These are phyloP conservation scores for Ophiocordyceps sinensis DNA, from an alignment of 2,329 filamentous ascomycete genomes.

Conservation along the genomic window DNA sequence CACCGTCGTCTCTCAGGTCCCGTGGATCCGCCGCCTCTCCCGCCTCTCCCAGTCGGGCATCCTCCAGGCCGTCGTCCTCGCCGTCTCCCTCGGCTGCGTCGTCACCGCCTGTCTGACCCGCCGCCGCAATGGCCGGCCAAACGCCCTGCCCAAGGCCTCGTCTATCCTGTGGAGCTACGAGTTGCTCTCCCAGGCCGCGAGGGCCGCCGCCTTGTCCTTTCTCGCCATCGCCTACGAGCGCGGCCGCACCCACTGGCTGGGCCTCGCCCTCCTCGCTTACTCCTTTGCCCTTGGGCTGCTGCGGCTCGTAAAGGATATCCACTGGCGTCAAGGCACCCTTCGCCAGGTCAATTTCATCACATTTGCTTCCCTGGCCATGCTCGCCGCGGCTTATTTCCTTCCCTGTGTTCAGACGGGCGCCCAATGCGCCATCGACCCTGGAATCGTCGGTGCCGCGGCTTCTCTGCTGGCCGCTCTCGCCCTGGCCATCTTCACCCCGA, in stretches of 20 bases:
- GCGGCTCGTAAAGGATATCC: conserved; percentile 23
- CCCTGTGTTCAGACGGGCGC: conserved; percentile 26
- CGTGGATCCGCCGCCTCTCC: conserved; percentile 25
- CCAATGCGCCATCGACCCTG: conserved; percentile 14
- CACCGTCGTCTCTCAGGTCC: conserved; percentile 6
- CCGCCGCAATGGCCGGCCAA: conserved; percentile 12
- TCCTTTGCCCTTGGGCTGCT: conserved; percentile 28
- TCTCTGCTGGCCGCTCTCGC: conserved; percentile 22
- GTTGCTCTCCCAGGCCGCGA: conserved; percentile 24
- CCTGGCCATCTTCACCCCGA: conserved; percentile 29
- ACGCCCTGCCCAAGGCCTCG: conserved; percentile 18
- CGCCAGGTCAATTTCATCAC: conserved; percentile 34
- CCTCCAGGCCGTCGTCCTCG: conserved; percentile 22
- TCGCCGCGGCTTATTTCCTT: conserved; percentile 22
- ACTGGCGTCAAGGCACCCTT: conserved; percentile 30
- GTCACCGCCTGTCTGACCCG: conserved; percentile 16
- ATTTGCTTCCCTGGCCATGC: conserved; percentile 19
- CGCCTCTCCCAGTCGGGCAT: conserved; percentile 25
- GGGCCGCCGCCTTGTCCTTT: conserved; percentile 24
- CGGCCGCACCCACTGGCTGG: conserved; percentile 19
- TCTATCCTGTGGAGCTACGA: conserved; percentile 27
- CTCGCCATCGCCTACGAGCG: conserved; percentile 20
- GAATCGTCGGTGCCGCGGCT: conserved; percentile 19
- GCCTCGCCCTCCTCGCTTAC: conserved; percentile 22
- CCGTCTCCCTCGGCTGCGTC: conserved; percentile 21